These are phyloP conservation scores for Huntiella moniliformis DNA, from an alignment of 2,329 filamentous ascomycete genomes.

Conservation along the genomic window DNA sequence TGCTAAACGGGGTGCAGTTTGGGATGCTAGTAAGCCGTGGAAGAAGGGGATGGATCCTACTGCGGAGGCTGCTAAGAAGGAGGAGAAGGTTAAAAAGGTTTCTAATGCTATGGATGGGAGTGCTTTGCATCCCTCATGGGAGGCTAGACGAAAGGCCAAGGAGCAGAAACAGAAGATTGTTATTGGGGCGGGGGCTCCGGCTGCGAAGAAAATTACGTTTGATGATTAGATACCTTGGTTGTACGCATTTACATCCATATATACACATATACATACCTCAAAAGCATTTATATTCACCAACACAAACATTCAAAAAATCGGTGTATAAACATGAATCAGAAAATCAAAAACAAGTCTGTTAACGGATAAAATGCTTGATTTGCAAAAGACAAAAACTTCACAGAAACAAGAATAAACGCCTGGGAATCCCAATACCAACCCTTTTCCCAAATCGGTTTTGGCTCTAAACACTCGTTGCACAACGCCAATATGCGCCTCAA, in stretches of 20 bases:
- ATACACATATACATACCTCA: not conserved
- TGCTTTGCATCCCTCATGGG: conserved; percentile 45
- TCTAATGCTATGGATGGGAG: conserved; percentile 30
- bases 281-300: not conserved
- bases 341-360: conserved; percentile 2
- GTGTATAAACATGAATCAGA: conserved; percentile 4
- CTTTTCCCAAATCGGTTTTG: conserved; percentile 1
- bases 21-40: conserved; percentile 27
- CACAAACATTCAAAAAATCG: not conserved
- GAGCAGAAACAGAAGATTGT: conserved; percentile 36
- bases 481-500: not conserved
- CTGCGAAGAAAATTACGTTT: conserved; percentile 33
- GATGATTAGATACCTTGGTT: conserved; percentile 18
- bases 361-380: conserved; percentile 6
- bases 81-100: conserved; percentile 17
- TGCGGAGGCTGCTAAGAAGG: conserved; percentile 12
- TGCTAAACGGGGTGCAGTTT: conserved; percentile 34
- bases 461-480: not conserved
- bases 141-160: conserved; percentile 37
- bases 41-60: conserved; percentile 28
- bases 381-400: conserved; percentile 6
- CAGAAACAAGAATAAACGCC: conserved; percentile 7
- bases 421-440: conserved; percentile 6
- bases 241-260: not conserved
- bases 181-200: conserved; percentile 28